A percentile compares a stretch with the other conserved stretches of the same genome.
Conservation (phyloP, 768 basidiomycete species). For the Rhizopogon vinicolor region DNA sequence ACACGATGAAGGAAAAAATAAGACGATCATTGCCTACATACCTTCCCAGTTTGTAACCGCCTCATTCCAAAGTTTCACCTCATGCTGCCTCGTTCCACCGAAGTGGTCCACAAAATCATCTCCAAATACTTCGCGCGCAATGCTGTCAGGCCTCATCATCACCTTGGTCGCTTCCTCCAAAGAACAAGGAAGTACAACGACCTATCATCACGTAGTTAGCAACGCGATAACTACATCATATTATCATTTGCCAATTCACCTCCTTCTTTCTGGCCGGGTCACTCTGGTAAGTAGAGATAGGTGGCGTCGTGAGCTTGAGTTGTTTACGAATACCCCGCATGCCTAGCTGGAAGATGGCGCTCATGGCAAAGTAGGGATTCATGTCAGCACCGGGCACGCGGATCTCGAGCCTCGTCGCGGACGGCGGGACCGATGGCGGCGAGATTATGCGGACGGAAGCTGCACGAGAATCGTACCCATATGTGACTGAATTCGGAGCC, state of each 20-base stretch:
- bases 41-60: slow-evolving; percentile 96
- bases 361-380: slow-evolving; percentile 87
- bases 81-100: slow-evolving; percentile 92
- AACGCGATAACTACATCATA: background rate
- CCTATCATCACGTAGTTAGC: slow-evolving; percentile 27
- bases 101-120: slow-evolving; percentile 92
- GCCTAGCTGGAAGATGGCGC: slow-evolving; percentile 85
- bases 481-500: slow-evolving; percentile 91
- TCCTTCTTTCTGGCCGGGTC: slow-evolving; percentile 48
- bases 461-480: slow-evolving; percentile 93
- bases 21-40: slow-evolving; percentile 28
- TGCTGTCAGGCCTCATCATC: slow-evolving; percentile 75
- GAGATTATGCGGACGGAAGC: slow-evolving; percentile 91
- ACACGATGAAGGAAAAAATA: background rate
- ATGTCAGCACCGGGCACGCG: slow-evolving; percentile 97
- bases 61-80: slow-evolving; percentile 80
- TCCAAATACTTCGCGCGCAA: slow-evolving; percentile 87
- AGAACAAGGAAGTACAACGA: slow-evolving; percentile 73
- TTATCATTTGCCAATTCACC: slow-evolving; percentile 38
- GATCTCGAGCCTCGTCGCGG: slow-evolving; percentile 88
- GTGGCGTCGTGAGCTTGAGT: slow-evolving; percentile 60
- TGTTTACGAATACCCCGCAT: slow-evolving; percentile 83
- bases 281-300: slow-evolving; percentile 40
- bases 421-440: slow-evolving; percentile 78
- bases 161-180: slow-evolving; percentile 73